Percentiles rank a stretch among this genome's conserved stretches.
These are phyloP conservation scores for Gyromitra esculenta DNA, from an alignment of 2,329 filamentous ascomycete genomes.

Conservation along the genomic window DNA sequence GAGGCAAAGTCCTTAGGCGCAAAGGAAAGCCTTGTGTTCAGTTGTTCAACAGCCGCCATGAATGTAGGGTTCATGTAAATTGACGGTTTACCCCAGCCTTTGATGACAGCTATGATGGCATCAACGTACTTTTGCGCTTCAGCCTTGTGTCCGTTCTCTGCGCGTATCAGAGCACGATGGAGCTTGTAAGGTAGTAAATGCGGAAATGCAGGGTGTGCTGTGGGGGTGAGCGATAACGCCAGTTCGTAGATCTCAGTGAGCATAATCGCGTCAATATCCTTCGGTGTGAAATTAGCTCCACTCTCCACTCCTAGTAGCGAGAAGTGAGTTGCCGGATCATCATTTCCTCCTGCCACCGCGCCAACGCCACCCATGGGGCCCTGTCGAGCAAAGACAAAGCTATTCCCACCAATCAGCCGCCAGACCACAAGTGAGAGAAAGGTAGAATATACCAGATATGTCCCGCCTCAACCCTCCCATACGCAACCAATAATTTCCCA, in stretches of 20 bases:
- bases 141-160: slow-evolving; percentile 81
- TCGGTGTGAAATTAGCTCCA: slow-evolving; percentile 74
- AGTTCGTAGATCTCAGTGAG: slow-evolving; percentile 98
- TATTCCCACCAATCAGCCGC: slow-evolving; percentile 35
- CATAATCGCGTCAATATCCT: slow-evolving; percentile 85
- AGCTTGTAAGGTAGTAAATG: slow-evolving; percentile 93
- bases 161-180: slow-evolving; percentile 82
- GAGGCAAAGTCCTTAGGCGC: slow-evolving; percentile 84
- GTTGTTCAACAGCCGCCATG: slow-evolving; percentile 80
- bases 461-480: slow-evolving; percentile 88
- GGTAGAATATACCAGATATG: slow-evolving; percentile 73
- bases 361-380: slow-evolving; percentile 60
- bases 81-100: slow-evolving; percentile 81
- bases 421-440: not conserved
- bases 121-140: slow-evolving; percentile 95
- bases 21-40: slow-evolving; percentile 82
- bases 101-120: slow-evolving; percentile 77
- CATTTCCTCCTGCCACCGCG: slow-evolving; percentile 78
- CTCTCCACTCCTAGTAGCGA: slow-evolving; percentile 89
- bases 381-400: slow-evolving; percentile 81
- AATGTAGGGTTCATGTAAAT: slow-evolving; percentile 84
- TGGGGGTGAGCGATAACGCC: slow-evolving; percentile 74
- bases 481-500: slow-evolving; percentile 82
- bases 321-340: slow-evolving; percentile 81
- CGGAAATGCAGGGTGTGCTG: slow-evolving; percentile 68